phyloP scores from a whole-genome alignment of 108 stramenopile species.

The Nannochloropsis salina region DNA sequence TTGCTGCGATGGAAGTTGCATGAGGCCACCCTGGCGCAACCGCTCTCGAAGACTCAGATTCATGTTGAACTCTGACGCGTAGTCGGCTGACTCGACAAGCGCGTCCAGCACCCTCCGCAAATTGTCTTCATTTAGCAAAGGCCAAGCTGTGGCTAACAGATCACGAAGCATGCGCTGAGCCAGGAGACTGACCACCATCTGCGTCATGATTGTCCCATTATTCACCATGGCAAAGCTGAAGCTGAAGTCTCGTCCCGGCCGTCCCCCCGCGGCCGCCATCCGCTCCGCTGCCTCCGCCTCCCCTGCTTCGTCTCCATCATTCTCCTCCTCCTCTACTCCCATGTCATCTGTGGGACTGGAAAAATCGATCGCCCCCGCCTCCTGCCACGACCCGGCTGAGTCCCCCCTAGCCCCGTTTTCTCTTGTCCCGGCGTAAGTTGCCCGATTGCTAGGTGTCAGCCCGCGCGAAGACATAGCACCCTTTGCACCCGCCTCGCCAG shows the following conservation, averaged over 20 bases:
- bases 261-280: not conserved
- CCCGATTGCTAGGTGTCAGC: not conserved
- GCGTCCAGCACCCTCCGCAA: conserved; percentile 19
- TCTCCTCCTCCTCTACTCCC: not conserved
- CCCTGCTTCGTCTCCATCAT: not conserved
- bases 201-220: conserved; percentile 14
- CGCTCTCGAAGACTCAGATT: not conserved
- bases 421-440: not conserved
- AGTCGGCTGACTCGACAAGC: not conserved
- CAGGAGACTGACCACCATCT: conserved; percentile 6
- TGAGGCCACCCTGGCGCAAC: not conserved
- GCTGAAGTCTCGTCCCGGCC: not conserved
- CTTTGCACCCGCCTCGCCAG: not conserved
- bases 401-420: not conserved
- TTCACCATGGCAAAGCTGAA: not conserved
- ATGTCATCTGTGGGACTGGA: conserved; percentile 17
- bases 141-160: not conserved
- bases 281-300: conserved; percentile 4
- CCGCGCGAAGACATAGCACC: not conserved
- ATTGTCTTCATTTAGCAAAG: not conserved
- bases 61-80: conserved; percentile 18
- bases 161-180: not conserved
- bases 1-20: not conserved
- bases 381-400: not conserved
- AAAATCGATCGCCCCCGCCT: not conserved